Base-by-base conservation (phyloP, 306 rosid species). In the Rosa multiflora region DNA sequence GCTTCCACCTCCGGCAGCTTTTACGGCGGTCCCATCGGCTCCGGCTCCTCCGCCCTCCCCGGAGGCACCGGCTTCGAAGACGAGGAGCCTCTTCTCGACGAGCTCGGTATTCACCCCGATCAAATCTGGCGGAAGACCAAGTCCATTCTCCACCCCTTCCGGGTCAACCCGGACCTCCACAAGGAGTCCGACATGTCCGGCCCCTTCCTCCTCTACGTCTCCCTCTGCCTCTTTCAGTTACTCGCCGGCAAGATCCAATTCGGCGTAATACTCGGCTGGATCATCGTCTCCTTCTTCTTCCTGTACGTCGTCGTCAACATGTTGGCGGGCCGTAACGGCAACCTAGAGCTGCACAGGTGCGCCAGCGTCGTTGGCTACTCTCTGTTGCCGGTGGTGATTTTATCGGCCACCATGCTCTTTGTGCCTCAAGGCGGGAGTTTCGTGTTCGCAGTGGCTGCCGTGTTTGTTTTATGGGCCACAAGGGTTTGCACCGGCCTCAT, bases 81-180 rank as follows among this genome's bases (percentile, higher is more conserved):
- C 42, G 99, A 95, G 80, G 99, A 93, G 39, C 96, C 99, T 26
- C 93, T 95, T 23, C 98, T 95, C 35, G 97, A 95, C 76, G 97
- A 95, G 82, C 97, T 95, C 47, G 98, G 99, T 23, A 95, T 95
- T 79, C 99, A 95, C 84, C 98, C 97, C 0, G 97, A 93, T n/a
- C 98, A 90, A 88, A 95, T 95, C 86, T 95, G 96, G 97, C 81
- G 86, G 76, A 95, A 95, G 80, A 86, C 91, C 55, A 90, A 88
- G 84, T 90, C 99, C 74, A 89, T 95, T 26, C 86, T 95, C 77
- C 91, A 87, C 40, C 98, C 99, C 3, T 88, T 88, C 59, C 90
- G 97, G 26, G 86, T 91, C 32, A 91, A 90, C 77, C 89, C 89
- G 55, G 75, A 84, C 2, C 86, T 92, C 18, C 92, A 93, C 81